phyloP scores from a whole-genome alignment of 352 stramenopile species.

The Globisporangium orthogonon region DNA sequence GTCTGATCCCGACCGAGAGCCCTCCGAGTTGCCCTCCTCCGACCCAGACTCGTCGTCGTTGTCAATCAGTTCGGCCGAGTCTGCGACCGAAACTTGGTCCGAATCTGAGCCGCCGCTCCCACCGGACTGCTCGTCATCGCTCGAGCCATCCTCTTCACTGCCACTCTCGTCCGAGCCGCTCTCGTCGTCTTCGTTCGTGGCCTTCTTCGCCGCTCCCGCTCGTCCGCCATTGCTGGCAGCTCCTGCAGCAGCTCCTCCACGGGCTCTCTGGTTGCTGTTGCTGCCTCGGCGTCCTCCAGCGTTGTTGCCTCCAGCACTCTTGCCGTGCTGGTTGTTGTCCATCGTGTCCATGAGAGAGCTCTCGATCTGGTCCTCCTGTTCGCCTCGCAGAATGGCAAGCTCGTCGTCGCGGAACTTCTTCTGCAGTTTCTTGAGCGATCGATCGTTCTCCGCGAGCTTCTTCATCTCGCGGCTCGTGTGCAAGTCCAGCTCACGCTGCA shows the following conservation, averaged over 20 bases:
- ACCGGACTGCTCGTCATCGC: constrained; percentile 22
- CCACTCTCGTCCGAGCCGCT: constrained; percentile 45
- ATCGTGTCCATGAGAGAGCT: constrained; percentile 39
- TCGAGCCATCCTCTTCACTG: constrained; percentile 41
- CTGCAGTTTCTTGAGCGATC: constrained; percentile 90
- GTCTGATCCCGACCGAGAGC: constrained; percentile 54
- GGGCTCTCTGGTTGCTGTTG: constrained; percentile 45
- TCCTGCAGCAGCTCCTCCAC: constrained; percentile 1
- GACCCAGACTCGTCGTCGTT: constrained; percentile 74
- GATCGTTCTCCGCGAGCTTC: constrained; percentile 83
- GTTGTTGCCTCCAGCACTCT: constrained; percentile 9
- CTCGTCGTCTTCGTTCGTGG: constrained; percentile 26
- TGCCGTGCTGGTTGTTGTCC: constrained; percentile 36
- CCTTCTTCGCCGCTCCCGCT: constrained; percentile 27
- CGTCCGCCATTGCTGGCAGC: background rate
- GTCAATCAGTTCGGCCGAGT: constrained; percentile 78
- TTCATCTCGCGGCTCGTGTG: constrained; percentile 86
- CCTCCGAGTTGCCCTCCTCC: constrained; percentile 42
- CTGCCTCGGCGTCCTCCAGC: constrained; percentile 21
- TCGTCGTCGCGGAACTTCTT: constrained; percentile 92
- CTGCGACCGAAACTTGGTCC: constrained; percentile 77
- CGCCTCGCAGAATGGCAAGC: constrained; percentile 78
- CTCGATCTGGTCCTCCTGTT: constrained; percentile 81
- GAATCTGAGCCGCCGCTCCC: constrained; percentile 45
- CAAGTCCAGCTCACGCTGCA: constrained; percentile 91